These are phyloP conservation scores for Handroanthus guayacan DNA, from an alignment of 257 asterid genomes.

Conservation along the genomic window DNA sequence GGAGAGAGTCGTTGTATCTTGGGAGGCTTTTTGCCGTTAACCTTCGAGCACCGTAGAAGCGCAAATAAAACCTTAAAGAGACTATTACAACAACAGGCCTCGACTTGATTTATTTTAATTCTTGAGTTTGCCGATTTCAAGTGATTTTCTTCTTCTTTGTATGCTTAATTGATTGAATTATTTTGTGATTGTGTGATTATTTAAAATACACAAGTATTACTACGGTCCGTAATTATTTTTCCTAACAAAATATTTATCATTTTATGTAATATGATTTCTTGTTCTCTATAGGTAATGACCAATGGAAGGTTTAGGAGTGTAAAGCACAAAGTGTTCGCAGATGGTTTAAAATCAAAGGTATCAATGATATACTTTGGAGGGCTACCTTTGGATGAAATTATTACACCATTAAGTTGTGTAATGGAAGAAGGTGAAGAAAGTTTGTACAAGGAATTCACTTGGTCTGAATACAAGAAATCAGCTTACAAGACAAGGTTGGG, in stretches of 20 bases:
- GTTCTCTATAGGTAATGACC: slow-evolving; percentile 54
- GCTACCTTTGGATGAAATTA: slow-evolving; percentile 56
- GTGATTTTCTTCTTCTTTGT: background rate
- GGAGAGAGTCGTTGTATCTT: too few species aligned
- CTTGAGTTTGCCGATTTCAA: too few species aligned
- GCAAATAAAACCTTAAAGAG: too few species aligned
- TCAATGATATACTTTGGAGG: slow-evolving; percentile 76
- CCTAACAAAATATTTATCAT: too few species aligned
- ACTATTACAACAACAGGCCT: too few species aligned
- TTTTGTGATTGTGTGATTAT: too few species aligned
- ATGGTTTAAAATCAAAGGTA: slow-evolving; percentile 46
- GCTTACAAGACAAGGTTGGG: slow-evolving; percentile 57
- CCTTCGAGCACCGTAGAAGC: too few species aligned
- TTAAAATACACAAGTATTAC: too few species aligned
- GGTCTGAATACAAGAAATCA: slow-evolving; percentile 65
- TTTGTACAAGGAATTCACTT: slow-evolving; percentile 65
- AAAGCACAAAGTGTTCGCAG: slow-evolving; percentile 61
- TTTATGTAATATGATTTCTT: background rate
- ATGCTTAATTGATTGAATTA: too few species aligned
- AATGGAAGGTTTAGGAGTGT: slow-evolving; percentile 70
- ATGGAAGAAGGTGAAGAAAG: slow-evolving; percentile 64
- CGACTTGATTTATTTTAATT: too few species aligned
- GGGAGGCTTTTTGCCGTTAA: too few species aligned
- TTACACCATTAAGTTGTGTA: slow-evolving; percentile 48
- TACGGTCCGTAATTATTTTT: too few species aligned